phyloP scores from a whole-genome alignment of 139 green algal genomes.

The Parachlorella kessleri region DNA sequence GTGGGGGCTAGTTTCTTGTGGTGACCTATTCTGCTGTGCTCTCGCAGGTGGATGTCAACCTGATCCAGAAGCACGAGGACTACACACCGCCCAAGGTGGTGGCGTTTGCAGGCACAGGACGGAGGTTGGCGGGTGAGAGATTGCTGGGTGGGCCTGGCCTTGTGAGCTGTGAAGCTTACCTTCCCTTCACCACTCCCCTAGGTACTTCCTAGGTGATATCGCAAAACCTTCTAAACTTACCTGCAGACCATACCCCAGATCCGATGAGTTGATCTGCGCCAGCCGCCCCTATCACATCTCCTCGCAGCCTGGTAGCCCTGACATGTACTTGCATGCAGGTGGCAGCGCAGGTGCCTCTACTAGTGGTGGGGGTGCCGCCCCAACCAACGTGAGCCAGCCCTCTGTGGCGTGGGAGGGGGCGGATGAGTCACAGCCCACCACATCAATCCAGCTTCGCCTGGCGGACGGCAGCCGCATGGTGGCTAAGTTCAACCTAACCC shows the following conservation, averaged over 20 bases:
- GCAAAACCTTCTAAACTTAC: no score
- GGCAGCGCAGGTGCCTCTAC: background rate
- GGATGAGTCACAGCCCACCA: conserved; percentile 73
- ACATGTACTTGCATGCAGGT: no score
- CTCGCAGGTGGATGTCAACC: conserved; percentile 79
- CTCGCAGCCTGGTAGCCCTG: no score
- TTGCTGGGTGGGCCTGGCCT: no score
- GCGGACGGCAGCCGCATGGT: conserved; percentile 80
- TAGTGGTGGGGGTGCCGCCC: no score
- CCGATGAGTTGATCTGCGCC: no score
- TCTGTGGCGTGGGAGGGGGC: conserved; percentile 64
- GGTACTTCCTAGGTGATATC: no score
- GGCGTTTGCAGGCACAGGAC: conserved; percentile 71
- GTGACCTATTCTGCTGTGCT: background rate
- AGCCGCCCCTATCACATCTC: no score
- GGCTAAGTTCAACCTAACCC: conserved; percentile 83
- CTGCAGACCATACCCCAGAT: no score
- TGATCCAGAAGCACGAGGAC: conserved; percentile 77
- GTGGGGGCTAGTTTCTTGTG: no score
- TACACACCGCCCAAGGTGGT: conserved; percentile 66
- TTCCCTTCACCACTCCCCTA: no score
- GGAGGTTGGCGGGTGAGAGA: conserved; percentile 55
- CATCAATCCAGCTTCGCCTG: conserved; percentile 87
- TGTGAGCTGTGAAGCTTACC: no score
- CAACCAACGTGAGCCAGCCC: conserved; percentile 1